These are phyloP conservation scores for Amaranthus palmeri DNA, from an alignment of 148 eudicot genomes.

Conservation along the genomic window DNA sequence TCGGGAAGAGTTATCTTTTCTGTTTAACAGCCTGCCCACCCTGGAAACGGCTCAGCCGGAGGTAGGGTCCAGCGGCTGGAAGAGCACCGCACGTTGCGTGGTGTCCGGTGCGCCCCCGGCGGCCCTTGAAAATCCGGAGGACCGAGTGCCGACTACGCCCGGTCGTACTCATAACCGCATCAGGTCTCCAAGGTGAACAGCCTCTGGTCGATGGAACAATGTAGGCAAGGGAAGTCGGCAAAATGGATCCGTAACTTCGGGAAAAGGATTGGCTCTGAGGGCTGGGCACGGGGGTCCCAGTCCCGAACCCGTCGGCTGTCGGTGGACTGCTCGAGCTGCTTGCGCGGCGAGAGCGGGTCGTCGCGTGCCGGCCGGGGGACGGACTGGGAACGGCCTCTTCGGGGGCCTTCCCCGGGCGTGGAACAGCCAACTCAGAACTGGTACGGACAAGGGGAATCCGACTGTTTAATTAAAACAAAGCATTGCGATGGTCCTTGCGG, in stretches of 20 bases:
- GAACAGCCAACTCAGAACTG: too few relatives aligned
- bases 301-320: slow-evolving; percentile 10
- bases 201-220: slow-evolving; percentile 12
- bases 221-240: slow-evolving; percentile 20
- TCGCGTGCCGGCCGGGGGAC: slow-evolving; percentile 29
- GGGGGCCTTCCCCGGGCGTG: slow-evolving; percentile 14
- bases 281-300: slow-evolving; percentile 16
- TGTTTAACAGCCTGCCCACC: slow-evolving; percentile 19
- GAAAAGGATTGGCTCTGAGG: slow-evolving; percentile 13
- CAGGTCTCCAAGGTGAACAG: slow-evolving; percentile 12
- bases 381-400: slow-evolving; percentile 21
- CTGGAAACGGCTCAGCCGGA: too few relatives aligned
- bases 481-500: too few relatives aligned
- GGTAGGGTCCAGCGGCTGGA: too few relatives aligned
- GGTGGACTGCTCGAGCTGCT: slow-evolving; percentile 14
- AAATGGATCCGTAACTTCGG: slow-evolving; percentile 16
- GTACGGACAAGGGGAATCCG: too few relatives aligned
- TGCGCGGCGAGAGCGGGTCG: slow-evolving; percentile 24
- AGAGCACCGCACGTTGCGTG: too few relatives aligned
- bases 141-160: slow-evolving; percentile 13
- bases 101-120: background rate
- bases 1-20: slow-evolving; percentile 17
- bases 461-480: too few relatives aligned
- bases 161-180: slow-evolving; percentile 12
- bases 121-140: slow-evolving; percentile 9